Percentiles rank a stretch among this genome's conserved stretches.
phyloP scores from a whole-genome alignment of 768 basidiomycete species.

The Crucibulum laeve region DNA sequence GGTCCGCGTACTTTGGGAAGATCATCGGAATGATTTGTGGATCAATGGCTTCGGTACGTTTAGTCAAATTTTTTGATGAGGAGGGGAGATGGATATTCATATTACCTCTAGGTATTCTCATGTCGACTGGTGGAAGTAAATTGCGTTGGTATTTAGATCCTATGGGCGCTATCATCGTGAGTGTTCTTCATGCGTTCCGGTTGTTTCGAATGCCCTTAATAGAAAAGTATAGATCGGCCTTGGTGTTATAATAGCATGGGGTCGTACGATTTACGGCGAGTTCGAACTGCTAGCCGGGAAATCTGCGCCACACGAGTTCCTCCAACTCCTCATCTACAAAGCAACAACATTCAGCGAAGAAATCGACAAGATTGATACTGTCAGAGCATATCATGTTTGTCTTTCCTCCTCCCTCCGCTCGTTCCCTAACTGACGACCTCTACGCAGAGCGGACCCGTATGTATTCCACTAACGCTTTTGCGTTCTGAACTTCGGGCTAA shows the following conservation, averaged over 20 bases:
- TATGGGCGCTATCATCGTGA: constrained; percentile 68
- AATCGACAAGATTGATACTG: constrained; percentile 86
- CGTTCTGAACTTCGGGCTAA: neutral
- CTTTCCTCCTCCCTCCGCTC: constrained; percentile 4
- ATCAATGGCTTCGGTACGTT: constrained; percentile 70
- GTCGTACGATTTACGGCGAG: constrained; percentile 68
- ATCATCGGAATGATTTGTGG: constrained; percentile 91
- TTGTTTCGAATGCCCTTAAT: constrained; percentile 5
- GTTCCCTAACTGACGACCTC: constrained; percentile 6
- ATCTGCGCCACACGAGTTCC: constrained; percentile 87
- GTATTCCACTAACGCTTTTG: constrained; percentile 13
- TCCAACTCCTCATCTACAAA: constrained; percentile 92
- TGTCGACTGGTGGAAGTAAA: constrained; percentile 81
- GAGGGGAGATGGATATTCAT: no score
- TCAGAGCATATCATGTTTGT: constrained; percentile 86
- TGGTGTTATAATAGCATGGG: constrained; percentile 81
- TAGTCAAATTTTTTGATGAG: no score
- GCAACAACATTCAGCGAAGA: constrained; percentile 83
- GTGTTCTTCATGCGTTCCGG: constrained; percentile 18
- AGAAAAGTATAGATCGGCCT: constrained; percentile 52
- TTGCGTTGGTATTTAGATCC: constrained; percentile 86
- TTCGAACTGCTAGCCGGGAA: constrained; percentile 89
- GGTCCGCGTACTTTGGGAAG: constrained; percentile 94
- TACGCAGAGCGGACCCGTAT: constrained; percentile 66
- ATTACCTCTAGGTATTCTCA: constrained; percentile 58